Base-by-base conservation (phyloP, 2,329 filamentous ascomycete genomes). In the Scytalidium lignicola region DNA sequence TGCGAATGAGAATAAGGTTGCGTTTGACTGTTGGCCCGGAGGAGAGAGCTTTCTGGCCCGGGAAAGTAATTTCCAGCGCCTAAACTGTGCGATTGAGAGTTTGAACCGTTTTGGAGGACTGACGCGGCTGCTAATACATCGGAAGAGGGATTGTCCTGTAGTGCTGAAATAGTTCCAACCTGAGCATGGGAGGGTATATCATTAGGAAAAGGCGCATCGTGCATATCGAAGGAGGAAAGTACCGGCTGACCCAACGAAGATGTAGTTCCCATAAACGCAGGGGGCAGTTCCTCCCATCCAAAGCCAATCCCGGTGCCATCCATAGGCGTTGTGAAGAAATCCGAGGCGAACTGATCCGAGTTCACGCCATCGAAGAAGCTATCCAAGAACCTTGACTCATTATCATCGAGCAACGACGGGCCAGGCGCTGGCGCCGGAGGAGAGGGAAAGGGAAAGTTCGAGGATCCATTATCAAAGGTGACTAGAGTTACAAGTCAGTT, bases 351-450 rank as follows among this genome's bases (percentile, higher is more conserved):
- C 28, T 75, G 70, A 52, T 78, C 71, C 5, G 76, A 70, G 45
- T 69, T 72, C 49, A 83, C 70, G 48, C 73, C 71, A 48, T 77
- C 72, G 61, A 84, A 80, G 59, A 83, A 83, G 54, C 64, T 70
- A 51, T 76, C 74, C 17, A 88, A 70, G 51, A 78, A 69, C 57
- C 75, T 80, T 46, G 71, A 77, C 61, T 84, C 81, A 51, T 73
- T 78, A 58, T 83, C 80, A 56, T 81, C 78, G 53, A 88, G 74
- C 39, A 88, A 72, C 17, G 83, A 79, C 32, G 76, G 76, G n/a
- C 83, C 84, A 2, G 77, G 78, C 9, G 83, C 79, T 43, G 80
- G 80, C 45, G 81, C 79, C 41, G 83, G 82, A 47, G 82, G 75
- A 55, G 78, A 72, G 49, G 72, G 68, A 48, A 73, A 70, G 20